Base-by-base conservation (phyloP, 768 basidiomycete species). In the Pulveroboletus sp. region DNA sequence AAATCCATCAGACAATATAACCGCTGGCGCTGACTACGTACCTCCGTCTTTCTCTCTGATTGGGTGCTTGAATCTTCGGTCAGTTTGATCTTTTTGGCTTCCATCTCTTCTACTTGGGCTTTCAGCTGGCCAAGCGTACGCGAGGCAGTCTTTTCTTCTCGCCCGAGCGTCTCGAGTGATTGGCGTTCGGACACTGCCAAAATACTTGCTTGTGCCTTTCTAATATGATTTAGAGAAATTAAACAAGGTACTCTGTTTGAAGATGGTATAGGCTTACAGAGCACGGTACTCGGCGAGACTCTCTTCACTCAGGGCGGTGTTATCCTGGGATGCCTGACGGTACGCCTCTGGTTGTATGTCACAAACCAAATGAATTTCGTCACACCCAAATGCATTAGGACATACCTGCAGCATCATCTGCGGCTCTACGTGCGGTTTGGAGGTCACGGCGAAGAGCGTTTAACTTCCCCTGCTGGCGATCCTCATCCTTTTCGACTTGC, bases 181-280 rank as follows among this genome's bases (percentile, higher is more conserved):
- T 97, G 93, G 1, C 97, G 86, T 67, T 97, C 94, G 25, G 85
- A 80, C 1, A 93, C 83, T 1, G 91, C 92, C 29, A 87, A 79
- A 2, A 87, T 69, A 53, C 84, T 90, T 14, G 94, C 87, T 7
- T 77, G 71, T 0, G 84, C 82, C 71, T 95, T 94, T 33, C 94
- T 95, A 53, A 21, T 42, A 25, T 7, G 33, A 35, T 1, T 37
- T 32, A 13, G 17, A 17, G 3, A 35, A 39, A 5, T 8, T 66
- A 39, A 63, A 27, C 29, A 20, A 36, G 13, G 4, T 9, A 16
- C 12, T 13, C 17, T n/a, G 8, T 40, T 33, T 8, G 20, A 3
- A 31, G 9, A 43, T 13, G 19, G 3, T 19, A 17, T 16, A 21
- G 16, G 19, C 63, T 61, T 31, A 63, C 61, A 65, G 35, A 36